Evolutionary conservation across 257 asterid genomes (phyloP), one percentile per base, ranked within the genome.

Genomic region (Anisodus tanguticus): DNA sequence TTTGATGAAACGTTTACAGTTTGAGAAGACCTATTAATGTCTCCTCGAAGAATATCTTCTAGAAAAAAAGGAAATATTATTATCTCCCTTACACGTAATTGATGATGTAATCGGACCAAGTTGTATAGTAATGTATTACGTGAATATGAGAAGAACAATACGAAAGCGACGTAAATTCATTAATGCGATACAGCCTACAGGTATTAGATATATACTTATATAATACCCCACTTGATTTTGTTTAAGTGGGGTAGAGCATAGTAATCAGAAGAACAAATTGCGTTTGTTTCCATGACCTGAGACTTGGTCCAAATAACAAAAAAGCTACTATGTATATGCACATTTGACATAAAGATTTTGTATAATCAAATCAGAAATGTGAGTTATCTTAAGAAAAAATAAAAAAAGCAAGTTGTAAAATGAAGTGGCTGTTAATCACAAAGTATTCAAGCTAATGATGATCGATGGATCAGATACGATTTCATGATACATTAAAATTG

Each of bases 211-310:
- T 0, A 22, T 63, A 15, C 35, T 72, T 66, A 66, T 47, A 47
- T 72, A 22, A 51, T 47, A 3, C n/a, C 6, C 81, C 81, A 76
- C 63, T 76, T 51, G 81, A 26, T 76, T 76, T 76, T 22, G 81
- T 76, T 70, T 51, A 51, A 76, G 81, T 76, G 63, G 62, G 81
- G 81, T 53, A 31, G 66, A 68, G 26, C 51, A 68, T 37, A 5
- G 1, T 31, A 26, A 51, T 51, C 47, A 76, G 45, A 51, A 51
- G 22, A 51, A 76, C 45, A 76, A 51, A 51, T 12, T 76, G 43
- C 16, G 7, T 51, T 22, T 76, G 81, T 76, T 13, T 76, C 63
- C 22, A 35, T 76, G 81, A 76, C 81, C 58, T 22, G 79, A 51
- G 77, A 68, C 53, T 68, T 15, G 37, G 77, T 39, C 53, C 13